Base-by-base conservation (phyloP, 148 eudicot species). In the Chenopodium quinoa region DNA sequence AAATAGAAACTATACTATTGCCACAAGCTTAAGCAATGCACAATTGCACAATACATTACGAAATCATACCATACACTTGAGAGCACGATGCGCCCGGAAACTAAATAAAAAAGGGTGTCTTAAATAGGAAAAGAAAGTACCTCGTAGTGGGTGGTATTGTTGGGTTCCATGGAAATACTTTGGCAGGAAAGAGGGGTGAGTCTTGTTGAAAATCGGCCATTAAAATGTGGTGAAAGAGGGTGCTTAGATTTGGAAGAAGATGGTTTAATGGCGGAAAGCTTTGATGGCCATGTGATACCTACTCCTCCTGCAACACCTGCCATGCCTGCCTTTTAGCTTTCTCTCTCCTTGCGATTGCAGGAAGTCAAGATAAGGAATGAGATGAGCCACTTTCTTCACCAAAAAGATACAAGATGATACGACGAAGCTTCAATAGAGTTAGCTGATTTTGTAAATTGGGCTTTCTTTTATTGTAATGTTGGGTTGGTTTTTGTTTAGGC, bases 81-180 rank as follows among this genome's bases (percentile, higher is more conserved):
- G 19, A 2, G 1, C 54, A 62, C 50, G 71, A 1, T 6, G 25
- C 25, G 4, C 13, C 17, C 22, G 23, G 47, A 63, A 62, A 73
- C 6, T 19, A n/a, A 1, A 50, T 23, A 0, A 58, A 71, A 40
- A n/a, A 23, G 8, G 10, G 9, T 5, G 12, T 46, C 25, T 4
- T 22, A 17, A 50, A 40, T 52, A 58, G 44, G 14, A 20, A 54
- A 23, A 9, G n/a, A 27, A 32, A 54, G 4, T 87, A 92, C 97
- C 95, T 94, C 98, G 68, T 91, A 94, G 62, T 92, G 90, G 72
- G 92, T 91, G 68, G 88, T 91, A 85, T 78, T 66, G 11, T 92
- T 81, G 63, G 92, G 85, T 47, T 82, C 71, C 66, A 86, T 79
- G 54, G 91, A 87, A 25, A 81, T 78, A 82, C 81, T 73, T 77